Base-by-base conservation (phyloP, 1,284 basidiomycete species). In the Ustanciosporium gigantosporum region DNA sequence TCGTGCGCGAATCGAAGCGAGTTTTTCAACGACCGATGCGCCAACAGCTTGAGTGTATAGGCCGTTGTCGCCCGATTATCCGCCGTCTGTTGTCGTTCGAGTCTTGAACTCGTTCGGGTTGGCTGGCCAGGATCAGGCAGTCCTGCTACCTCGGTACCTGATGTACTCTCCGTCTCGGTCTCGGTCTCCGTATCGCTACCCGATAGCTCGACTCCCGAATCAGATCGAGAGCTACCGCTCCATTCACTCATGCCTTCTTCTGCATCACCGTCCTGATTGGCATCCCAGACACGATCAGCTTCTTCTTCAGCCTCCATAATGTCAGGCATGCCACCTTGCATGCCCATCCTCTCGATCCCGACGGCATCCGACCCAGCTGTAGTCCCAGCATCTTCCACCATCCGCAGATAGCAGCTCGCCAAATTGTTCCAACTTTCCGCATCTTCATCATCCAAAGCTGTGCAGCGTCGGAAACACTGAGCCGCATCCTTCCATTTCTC, bases 401-500 rank as follows among this genome's bases (percentile, higher is more conserved):
- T 69, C 5, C 71, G 47, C 37, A 99, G 83, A 79, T 97, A 96
- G 71, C 93, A 88, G 59, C 88, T 93, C 19, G 94, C 95, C 44
- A 99, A 81, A 78, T 99, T 99, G 77, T 89, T 96, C 95, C 95
- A 98, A 62, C 91, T 93, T 82, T 98, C 94, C 3, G 86, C 90
- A 74, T 99, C 93, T 68, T 98, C 94, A 56, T 94, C 91, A 59
- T 97, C 93, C 53, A 98, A 86, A 8, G 84, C 81, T 0, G 95
- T 91, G 69, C 90, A 91, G 27, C 93, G 83, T 38, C 83, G 81
- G 79, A 98, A 98, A 0, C 89, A 88, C 37, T 88, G 86, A 47
- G 87, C 85, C 1, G 88, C 93, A 21, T 87, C 87, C 21, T 84
- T 83, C 92, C 91, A 76, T 25, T 49, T 46, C 44, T 94, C 88